Conservation (phyloP, 2,329 filamentous ascomycete species). For the Juglanconis juglandina region DNA sequence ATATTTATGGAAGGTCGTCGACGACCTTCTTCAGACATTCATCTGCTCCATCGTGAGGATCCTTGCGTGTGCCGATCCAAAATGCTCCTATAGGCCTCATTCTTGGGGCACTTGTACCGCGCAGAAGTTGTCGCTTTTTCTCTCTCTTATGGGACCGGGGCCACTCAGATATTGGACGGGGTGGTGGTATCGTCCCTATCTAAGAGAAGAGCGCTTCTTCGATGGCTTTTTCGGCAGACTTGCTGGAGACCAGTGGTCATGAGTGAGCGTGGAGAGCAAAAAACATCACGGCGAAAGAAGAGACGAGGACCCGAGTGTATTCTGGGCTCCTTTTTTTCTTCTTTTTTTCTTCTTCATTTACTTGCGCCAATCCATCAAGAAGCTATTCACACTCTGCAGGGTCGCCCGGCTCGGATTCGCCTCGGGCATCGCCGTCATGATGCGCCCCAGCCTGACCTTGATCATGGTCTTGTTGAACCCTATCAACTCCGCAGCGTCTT, state of each 20-base stretch:
- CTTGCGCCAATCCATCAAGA: constrained; percentile 63
- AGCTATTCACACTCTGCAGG: constrained; percentile 87
- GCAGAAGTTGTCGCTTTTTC: no score
- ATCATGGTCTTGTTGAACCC: constrained; percentile 75
- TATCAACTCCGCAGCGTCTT: constrained; percentile 19
- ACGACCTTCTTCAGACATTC: no score
- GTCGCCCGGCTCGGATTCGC: constrained; percentile 82
- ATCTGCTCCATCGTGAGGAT: no score
- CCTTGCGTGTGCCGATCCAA: no score
- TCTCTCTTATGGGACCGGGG: no score
- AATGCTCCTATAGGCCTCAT: neutral
- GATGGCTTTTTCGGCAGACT: no score
- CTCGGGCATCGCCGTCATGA: constrained; percentile 74
- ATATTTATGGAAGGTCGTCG: neutral
- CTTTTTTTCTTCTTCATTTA: neutral
- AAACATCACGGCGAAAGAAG: neutral
- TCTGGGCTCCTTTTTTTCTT: no score
- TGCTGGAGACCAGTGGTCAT: neutral
- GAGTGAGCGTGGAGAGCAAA: no score
- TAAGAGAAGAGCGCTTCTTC: no score
- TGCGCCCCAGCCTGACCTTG: constrained; percentile 72
- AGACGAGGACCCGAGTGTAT: no score
- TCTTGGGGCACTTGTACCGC: neutral
- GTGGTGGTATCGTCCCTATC: no score
- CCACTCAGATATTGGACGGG: no score